A percentile compares a stretch with the other conserved stretches of the same genome.
phyloP scores from a whole-genome alignment of 257 asterid species.

The Nicotiana knightiana region DNA sequence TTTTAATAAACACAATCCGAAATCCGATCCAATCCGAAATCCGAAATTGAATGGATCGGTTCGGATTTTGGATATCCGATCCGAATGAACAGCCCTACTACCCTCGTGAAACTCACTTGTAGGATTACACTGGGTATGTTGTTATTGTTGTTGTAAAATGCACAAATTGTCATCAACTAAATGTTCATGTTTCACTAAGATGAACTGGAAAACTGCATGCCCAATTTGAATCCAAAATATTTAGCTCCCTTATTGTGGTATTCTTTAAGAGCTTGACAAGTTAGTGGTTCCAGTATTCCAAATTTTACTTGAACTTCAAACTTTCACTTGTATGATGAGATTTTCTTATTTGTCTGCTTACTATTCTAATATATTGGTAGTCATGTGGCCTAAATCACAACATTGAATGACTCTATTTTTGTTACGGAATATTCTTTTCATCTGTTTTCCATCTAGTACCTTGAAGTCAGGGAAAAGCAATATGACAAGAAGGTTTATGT shows the following conservation, averaged over 20 bases:
- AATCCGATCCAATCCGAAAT: too few species aligned
- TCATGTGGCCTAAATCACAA: not conserved
- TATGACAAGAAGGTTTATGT: slow-evolving; percentile 76
- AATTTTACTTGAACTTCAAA: not conserved
- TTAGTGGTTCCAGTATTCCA: slow-evolving; percentile 1
- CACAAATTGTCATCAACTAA: not conserved
- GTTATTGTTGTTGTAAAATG: not conserved
- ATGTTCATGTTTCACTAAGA: not conserved
- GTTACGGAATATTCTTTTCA: not conserved
- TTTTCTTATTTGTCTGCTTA: not conserved
- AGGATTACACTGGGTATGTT: too few species aligned
- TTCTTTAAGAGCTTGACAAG: not conserved
- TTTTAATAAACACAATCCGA: too few species aligned
- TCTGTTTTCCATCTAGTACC: slow-evolving; percentile 40
- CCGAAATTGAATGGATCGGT: too few species aligned
- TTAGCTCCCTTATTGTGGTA: not conserved
- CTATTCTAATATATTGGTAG: not conserved
- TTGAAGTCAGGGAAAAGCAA: slow-evolving; percentile 97
- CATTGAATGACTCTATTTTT: not conserved
- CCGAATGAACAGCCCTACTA: too few species aligned
- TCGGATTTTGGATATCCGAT: too few species aligned
- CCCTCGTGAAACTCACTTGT: too few species aligned
- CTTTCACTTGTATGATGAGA: not conserved
- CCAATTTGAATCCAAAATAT: not conserved
- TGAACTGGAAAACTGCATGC: not conserved